phyloP scores from a whole-genome alignment of 2,329 filamentous ascomycete genomes.

The Pseudopithomyces maydicus region DNA sequence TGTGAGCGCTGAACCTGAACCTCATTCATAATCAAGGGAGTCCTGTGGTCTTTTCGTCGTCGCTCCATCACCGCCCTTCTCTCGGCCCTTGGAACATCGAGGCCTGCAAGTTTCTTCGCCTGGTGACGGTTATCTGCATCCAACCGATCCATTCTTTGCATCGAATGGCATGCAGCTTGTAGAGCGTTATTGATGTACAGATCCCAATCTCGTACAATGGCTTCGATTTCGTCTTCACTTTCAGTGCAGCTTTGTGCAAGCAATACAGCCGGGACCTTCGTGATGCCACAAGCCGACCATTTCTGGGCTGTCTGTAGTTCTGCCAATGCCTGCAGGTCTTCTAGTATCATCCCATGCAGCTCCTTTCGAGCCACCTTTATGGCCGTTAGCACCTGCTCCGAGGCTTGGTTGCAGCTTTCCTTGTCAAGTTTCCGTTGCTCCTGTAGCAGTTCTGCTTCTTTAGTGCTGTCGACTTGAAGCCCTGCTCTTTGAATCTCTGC shows the following conservation, averaged over 20 bases:
- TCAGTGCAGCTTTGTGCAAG: not conserved
- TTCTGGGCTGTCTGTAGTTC: conserved; percentile 23
- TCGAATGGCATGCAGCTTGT: not conserved
- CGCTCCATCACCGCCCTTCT: conserved; percentile 8
- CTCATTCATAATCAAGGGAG: conserved; percentile 18
- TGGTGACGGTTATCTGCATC: conserved; percentile 7
- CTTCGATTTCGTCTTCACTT: not conserved
- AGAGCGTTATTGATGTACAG: not conserved
- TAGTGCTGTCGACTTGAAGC: conserved; percentile 5
- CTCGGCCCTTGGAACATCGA: conserved; percentile 12
- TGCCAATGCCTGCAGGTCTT: conserved; percentile 17
- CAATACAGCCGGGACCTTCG: not conserved
- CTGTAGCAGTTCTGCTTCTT: not conserved
- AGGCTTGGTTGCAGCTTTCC: not conserved
- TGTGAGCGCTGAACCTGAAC: conserved; percentile 11
- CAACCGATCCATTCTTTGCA: not conserved
- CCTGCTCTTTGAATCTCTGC: conserved; percentile 10
- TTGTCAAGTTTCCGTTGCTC: not conserved
- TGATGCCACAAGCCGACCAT: not conserved
- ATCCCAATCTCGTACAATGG: not conserved
- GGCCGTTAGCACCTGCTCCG: not conserved
- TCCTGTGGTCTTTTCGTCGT: conserved; percentile 15
- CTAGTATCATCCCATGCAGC: conserved; percentile 10
- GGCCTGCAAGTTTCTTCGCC: conserved; percentile 17
- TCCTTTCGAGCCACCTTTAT: conserved; percentile 14